Evolutionary conservation across 129 eudicot species (phyloP).

Genomic region (Flaveria brownii): DNA sequence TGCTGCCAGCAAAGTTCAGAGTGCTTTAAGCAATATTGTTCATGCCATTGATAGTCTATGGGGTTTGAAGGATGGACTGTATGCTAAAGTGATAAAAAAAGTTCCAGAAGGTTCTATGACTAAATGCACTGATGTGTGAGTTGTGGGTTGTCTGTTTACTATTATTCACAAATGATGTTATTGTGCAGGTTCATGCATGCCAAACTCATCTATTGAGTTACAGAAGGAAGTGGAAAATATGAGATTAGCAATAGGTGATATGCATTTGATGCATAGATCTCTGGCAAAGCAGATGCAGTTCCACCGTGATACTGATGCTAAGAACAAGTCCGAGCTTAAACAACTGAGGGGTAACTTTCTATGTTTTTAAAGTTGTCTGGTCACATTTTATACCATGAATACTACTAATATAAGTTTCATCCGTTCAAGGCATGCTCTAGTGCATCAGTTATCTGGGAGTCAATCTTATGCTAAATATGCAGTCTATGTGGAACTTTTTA

Average conservation of each 20-base stretch:
- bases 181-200: constrained; percentile 55
- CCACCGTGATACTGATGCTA: constrained; percentile 72
- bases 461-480: constrained; percentile 3
- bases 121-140: constrained; percentile 18
- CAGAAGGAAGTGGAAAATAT: constrained; percentile 58
- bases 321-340: constrained; percentile 69
- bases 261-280: constrained; percentile 77
- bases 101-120: constrained; percentile 58
- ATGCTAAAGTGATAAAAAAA: constrained; percentile 45
- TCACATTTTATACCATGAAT: constrained; percentile 4
- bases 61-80: constrained; percentile 53
- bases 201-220: constrained; percentile 48
- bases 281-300: constrained; percentile 60
- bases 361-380: constrained; percentile 1
- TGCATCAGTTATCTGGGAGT: constrained; percentile 4
- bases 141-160: neutral
- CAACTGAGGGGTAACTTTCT: constrained; percentile 59
- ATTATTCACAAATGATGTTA: constrained; percentile 20
- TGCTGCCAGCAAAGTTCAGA: constrained; percentile 46
- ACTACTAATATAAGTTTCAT: neutral
- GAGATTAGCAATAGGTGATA: constrained; percentile 55
- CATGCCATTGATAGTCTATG: constrained; percentile 56
- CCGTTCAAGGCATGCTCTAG: constrained; percentile 3
- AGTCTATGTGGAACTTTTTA: neutral
- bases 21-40: constrained; percentile 53